These are phyloP conservation scores for Sporothrix phasma DNA, from an alignment of 2,329 filamentous ascomycete species.

Conservation along the genomic window DNA sequence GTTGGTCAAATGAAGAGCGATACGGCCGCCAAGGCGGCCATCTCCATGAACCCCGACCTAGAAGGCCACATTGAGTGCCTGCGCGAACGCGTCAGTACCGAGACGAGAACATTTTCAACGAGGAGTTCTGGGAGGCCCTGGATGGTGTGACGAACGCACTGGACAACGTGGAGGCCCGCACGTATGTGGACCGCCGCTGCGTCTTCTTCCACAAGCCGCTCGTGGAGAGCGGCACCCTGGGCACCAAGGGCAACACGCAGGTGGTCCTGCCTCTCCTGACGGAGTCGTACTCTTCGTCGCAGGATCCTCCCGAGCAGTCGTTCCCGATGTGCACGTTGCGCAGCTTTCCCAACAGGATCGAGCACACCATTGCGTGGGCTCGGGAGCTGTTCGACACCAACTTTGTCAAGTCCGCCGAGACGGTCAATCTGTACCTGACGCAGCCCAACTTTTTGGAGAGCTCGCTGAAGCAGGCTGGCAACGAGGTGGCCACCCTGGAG, in stretches of 20 bases:
- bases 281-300: slow-evolving; percentile 90
- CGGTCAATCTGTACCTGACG: slow-evolving; percentile 86
- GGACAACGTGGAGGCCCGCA: slow-evolving; percentile 94
- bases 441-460: slow-evolving; percentile 84
- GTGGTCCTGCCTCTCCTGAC: slow-evolving; percentile 85
- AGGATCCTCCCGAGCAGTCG: slow-evolving; percentile 95
- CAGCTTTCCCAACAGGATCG: slow-evolving; percentile 96
- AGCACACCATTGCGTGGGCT: slow-evolving; percentile 97
- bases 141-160: slow-evolving; percentile 94
- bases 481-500: slow-evolving; percentile 88
- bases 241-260: slow-evolving; percentile 97
- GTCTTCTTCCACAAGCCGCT: slow-evolving; percentile 98
- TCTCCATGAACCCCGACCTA: slow-evolving; percentile 91
- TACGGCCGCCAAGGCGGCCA: slow-evolving; percentile 78
- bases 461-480: slow-evolving; percentile 84
- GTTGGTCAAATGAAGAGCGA: slow-evolving; percentile 97
- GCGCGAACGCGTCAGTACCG: slow-evolving; percentile 80
- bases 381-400: slow-evolving; percentile 90
- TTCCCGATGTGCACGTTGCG: slow-evolving; percentile 98
- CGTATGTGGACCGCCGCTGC: slow-evolving; percentile 90
- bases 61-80: slow-evolving; percentile 74
- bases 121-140: slow-evolving; percentile 77
- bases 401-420: slow-evolving; percentile 88
- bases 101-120: slow-evolving; percentile 95
- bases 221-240: slow-evolving; percentile 93